phyloP scores from a whole-genome alignment of 2,329 filamentous ascomycete species.

The Ceratocystis destructans region DNA sequence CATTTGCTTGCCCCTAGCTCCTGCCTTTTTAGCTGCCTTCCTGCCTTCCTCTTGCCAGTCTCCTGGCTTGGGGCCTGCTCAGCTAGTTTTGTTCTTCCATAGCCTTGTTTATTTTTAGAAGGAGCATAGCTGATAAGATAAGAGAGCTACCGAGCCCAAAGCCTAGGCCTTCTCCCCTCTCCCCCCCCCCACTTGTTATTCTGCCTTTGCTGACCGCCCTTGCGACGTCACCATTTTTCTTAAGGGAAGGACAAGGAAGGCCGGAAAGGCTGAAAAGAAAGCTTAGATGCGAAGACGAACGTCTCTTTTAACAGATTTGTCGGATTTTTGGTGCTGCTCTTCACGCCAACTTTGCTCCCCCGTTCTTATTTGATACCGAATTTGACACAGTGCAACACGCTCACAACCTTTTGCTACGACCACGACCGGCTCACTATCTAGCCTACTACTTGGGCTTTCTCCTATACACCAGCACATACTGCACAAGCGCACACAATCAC shows the following conservation, averaged over 20 bases:
- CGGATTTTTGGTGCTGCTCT: neutral
- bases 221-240: conserved; percentile 6
- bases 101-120: neutral
- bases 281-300: too few species aligned
- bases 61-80: too few species aligned
- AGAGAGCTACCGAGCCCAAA: neutral
- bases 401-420: neutral
- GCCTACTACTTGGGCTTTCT: neutral
- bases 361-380: too few species aligned
- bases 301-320: neutral
- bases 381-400: too few species aligned
- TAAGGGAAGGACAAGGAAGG: neutral
- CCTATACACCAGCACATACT: neutral
- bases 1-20: too few species aligned
- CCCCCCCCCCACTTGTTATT: neutral
- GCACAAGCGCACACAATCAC: neutral
- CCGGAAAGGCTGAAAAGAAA: neutral
- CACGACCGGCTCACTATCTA: neutral
- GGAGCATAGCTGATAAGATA: neutral
- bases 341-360: neutral
- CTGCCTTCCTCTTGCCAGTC: too few species aligned
- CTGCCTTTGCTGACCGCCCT: conserved; percentile 4
- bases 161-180: too few species aligned
- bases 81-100: too few species aligned
- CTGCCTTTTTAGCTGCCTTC: too few species aligned